These are phyloP conservation scores for Boletus rex-veris DNA, from an alignment of 768 basidiomycete species.

Conservation along the genomic window DNA sequence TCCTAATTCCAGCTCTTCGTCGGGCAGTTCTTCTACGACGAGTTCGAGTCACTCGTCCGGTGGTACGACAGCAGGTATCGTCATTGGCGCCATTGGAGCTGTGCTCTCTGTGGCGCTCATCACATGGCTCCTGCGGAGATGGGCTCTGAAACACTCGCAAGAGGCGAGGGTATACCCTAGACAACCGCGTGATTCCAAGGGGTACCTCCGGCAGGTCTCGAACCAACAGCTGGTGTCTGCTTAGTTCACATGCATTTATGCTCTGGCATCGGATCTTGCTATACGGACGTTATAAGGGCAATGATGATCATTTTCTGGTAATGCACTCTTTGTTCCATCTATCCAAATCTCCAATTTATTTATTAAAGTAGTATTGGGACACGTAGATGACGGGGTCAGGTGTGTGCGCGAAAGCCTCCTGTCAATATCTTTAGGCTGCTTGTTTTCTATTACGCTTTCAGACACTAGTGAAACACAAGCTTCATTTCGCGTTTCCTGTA, in stretches of 20 bases:
- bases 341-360: background rate
- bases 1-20: conserved; percentile 32
- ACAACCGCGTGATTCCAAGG: conserved; percentile 17
- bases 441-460: too few species aligned
- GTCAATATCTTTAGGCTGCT: too few species aligned
- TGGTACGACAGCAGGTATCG: conserved; percentile 40
- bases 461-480: too few species aligned
- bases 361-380: too few species aligned
- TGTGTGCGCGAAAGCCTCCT: too few species aligned
- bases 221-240: background rate
- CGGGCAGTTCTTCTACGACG: conserved; percentile 15
- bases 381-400: too few species aligned
- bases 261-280: too few species aligned
- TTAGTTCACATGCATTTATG: background rate
- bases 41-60: conserved; percentile 27
- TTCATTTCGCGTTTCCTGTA: too few species aligned
- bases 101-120: conserved; percentile 39
- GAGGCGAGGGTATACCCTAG: conserved; percentile 16
- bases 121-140: conserved; percentile 48
- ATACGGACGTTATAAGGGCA: too few species aligned
- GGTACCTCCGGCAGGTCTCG: conserved; percentile 17
- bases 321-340: background rate
- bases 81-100: conserved; percentile 48
- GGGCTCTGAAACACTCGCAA: conserved; percentile 38
- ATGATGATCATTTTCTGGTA: too few species aligned